Percentiles rank a stretch among this genome's conserved stretches.
Conservation (phyloP, 768 basidiomycete species). For the Boletales sp. region DNA sequence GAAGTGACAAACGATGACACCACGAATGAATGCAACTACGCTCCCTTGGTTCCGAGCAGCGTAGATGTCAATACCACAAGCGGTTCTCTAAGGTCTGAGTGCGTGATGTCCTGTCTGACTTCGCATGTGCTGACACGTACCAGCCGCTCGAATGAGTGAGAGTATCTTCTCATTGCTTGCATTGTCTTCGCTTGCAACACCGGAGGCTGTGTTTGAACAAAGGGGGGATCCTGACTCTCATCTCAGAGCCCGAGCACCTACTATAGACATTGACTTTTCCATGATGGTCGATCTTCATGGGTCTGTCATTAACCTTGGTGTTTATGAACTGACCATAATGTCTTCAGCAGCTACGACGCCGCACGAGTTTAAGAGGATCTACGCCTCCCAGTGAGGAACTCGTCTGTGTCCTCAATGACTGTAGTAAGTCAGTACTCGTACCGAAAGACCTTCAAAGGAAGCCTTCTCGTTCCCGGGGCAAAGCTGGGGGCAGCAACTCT, state of each 20-base stretch:
- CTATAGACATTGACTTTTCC: slow-evolving; percentile 3
- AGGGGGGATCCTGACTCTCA: neutral
- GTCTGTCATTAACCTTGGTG: slow-evolving; percentile 3
- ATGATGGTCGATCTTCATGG: neutral
- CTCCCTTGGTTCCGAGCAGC: too few species aligned
- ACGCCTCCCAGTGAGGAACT: slow-evolving; percentile 1
- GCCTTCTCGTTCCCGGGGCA: too few species aligned
- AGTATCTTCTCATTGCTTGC: neutral
- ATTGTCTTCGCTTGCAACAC: neutral
- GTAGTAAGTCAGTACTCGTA: too few species aligned
- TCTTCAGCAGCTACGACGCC: slow-evolving; percentile 1
- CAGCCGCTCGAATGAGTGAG: neutral
- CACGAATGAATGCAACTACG: too few species aligned
- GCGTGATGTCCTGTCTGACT: neutral
- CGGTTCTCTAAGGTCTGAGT: slow-evolving; percentile 4
- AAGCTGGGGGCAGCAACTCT: too few species aligned
- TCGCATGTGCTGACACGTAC: neutral
- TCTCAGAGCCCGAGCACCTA: neutral
- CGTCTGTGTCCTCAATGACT: too few species aligned
- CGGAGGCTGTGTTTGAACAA: neutral
- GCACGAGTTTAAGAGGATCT: slow-evolving; percentile 5
- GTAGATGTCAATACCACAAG: too few species aligned
- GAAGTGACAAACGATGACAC: too few species aligned
- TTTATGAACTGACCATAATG: slow-evolving; percentile 1
- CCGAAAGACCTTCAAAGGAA: too few species aligned